Base-by-base conservation (phyloP, 352 stramenopile genomes). In the Phytophthora pseudosyringae region DNA sequence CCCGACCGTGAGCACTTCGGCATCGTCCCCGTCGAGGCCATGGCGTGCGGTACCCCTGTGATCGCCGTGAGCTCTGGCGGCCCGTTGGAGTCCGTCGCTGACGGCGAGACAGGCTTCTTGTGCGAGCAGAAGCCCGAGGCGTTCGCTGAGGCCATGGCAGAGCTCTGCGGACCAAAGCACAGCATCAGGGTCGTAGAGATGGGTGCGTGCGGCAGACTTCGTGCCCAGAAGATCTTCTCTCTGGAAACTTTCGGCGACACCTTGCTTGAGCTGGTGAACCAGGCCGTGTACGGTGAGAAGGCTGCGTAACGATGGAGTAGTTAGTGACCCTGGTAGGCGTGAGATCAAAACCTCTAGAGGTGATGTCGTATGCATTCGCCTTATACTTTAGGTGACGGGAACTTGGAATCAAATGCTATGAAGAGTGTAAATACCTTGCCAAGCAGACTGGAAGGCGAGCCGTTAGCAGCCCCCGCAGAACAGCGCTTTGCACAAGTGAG, bases 11-110 rank as follows among this genome's bases (percentile, higher is more conserved):
- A 99, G 75, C 97, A 99, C 74, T 99, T 99, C 78, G 97, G 97
- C n/a, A 99, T 99, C 64, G 97, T 99, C 2, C 97, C 97, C 0
- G 80, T 99, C 13, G 97, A 99, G 69, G 95, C 94, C n/a, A 99
- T 99, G 97, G 96, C 94, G 61, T 94, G 91, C 8, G 88, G 90
- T 18, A 93, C 94, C 16, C 96, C 97, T 6, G 95, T 99, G 11
- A 79, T 99, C 25, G 97, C 97, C 4, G 90, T 98, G 21, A 90
- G 90, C 38, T 98, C 77, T 44, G 97, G 97, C n/a, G 97, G 97
- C 4, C 97, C 97, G 0, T 81, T 95, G n/a, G 97, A 99, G 80
- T 99, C 97, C 1, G 88, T 99, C 29, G 58, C 93, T 3, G 78
- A 99, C 54, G 85, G 83, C 4, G 79, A 88, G 50, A 97, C 89